Conservation (phyloP, 495 filamentous ascomycete species). For the Zalerion maritima region DNA sequence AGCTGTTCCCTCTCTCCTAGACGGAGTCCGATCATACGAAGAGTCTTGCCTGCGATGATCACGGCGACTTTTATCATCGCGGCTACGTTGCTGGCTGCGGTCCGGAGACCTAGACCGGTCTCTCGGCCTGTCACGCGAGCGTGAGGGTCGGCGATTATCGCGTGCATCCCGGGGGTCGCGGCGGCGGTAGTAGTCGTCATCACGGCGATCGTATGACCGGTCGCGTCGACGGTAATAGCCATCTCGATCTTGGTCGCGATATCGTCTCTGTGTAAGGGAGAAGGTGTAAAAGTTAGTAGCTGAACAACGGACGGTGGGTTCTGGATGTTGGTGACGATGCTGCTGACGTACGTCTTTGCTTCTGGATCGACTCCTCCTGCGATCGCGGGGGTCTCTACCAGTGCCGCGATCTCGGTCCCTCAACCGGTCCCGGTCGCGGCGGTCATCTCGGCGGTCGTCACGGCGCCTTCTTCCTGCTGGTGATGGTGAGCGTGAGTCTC, state of each 20-base stretch:
- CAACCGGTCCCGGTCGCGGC: slow-evolving; percentile 44
- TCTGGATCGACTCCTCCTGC: slow-evolving; percentile 51
- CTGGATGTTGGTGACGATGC: background rate
- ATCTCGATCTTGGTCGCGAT: slow-evolving; percentile 30
- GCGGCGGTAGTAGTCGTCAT: slow-evolving; percentile 50
- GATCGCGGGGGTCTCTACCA: slow-evolving; percentile 37
- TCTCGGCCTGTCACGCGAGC: slow-evolving; percentile 41
- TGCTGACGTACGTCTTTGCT: slow-evolving; percentile 50
- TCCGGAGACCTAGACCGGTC: slow-evolving; percentile 40
- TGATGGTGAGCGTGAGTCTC: slow-evolving; percentile 90
- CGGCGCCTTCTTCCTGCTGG: slow-evolving; percentile 77
- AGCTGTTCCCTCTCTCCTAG: slow-evolving; percentile 62
- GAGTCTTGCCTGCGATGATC: slow-evolving; percentile 72
- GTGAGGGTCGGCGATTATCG: slow-evolving; percentile 43
- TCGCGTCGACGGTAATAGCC: slow-evolving; percentile 52
- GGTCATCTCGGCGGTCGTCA: slow-evolving; percentile 63
- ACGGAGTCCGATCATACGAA: slow-evolving; percentile 55
- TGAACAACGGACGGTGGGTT: slow-evolving; percentile 1
- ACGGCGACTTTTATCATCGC: slow-evolving; percentile 41
- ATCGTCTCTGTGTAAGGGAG: slow-evolving; percentile 34
- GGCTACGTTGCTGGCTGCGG: slow-evolving; percentile 44
- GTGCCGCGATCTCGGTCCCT: slow-evolving; percentile 39
- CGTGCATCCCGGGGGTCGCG: slow-evolving; percentile 40
- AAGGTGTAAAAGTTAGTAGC: slow-evolving; percentile 18
- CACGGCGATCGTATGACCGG: slow-evolving; percentile 57